A percentile compares a stretch with the other conserved stretches of the same genome.
Evolutionary conservation across 2,329 filamentous ascomycete species (phyloP).

Genomic region (Colletotrichum tropicicola): DNA sequence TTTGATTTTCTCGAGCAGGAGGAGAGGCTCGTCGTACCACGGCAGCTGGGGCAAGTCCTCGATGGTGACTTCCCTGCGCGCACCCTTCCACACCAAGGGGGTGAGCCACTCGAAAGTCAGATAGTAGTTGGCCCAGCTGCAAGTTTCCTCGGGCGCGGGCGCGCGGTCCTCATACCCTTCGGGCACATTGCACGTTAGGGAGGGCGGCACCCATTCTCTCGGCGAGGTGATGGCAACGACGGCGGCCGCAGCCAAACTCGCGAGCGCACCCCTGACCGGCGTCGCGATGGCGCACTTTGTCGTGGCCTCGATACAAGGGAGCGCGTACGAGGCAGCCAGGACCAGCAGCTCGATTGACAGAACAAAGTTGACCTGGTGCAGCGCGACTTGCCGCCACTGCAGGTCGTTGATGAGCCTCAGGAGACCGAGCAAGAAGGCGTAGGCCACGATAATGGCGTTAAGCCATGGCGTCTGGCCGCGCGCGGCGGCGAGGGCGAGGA

Average conservation of each 20-base stretch:
- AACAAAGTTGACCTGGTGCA: slow-evolving; percentile 60
- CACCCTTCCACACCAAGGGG: slow-evolving; percentile 57
- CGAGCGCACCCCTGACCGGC: slow-evolving; percentile 43
- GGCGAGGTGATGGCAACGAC: slow-evolving; percentile 55
- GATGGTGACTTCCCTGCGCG: slow-evolving; percentile 53
- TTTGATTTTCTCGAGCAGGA: slow-evolving; percentile 54
- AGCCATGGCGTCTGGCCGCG: slow-evolving; percentile 44
- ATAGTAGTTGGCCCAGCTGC: slow-evolving; percentile 62
- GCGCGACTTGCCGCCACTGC: slow-evolving; percentile 54
- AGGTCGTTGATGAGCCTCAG: slow-evolving; percentile 49
- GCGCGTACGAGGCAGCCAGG: slow-evolving; percentile 45
- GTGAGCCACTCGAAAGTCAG: slow-evolving; percentile 61
- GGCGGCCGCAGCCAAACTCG: slow-evolving; percentile 46
- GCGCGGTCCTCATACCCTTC: slow-evolving; percentile 44
- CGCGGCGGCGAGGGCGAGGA: slow-evolving; percentile 47
- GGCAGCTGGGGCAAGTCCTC: slow-evolving; percentile 58
- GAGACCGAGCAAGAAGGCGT: slow-evolving; percentile 54
- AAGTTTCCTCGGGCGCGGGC: slow-evolving; percentile 60
- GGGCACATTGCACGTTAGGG: slow-evolving; percentile 46
- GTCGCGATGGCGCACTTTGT: slow-evolving; percentile 37
- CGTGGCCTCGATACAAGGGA: slow-evolving; percentile 53
- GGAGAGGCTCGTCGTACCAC: slow-evolving; percentile 64
- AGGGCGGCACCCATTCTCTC: slow-evolving; percentile 59
- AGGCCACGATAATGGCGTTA: slow-evolving; percentile 46
- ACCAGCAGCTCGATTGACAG: slow-evolving; percentile 47